These are phyloP conservation scores for Hypoxylon lienhwacheense DNA, from an alignment of 495 filamentous ascomycete genomes.

Conservation along the genomic window DNA sequence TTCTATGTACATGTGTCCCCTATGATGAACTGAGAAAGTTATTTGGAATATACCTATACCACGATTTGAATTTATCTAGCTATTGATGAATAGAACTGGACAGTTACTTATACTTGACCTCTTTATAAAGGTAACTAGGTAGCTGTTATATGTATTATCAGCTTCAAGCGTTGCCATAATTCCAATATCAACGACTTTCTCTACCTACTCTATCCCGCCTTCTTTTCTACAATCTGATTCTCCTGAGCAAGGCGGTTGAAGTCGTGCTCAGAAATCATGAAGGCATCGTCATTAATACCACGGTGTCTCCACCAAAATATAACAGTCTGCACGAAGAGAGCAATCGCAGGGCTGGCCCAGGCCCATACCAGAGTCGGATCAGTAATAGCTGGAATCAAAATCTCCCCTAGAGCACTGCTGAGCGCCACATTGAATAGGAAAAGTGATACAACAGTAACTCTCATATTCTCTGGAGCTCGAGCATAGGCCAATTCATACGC, in stretches of 20 bases:
- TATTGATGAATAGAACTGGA: too few relatives aligned
- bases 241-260: constrained; percentile 2
- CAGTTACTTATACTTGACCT: too few relatives aligned
- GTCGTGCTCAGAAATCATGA: constrained; percentile 40
- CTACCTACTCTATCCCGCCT: constrained; percentile 11
- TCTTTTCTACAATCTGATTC: not conserved
- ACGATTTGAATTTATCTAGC: too few relatives aligned
- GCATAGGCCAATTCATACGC: constrained; percentile 66
- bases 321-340: constrained; percentile 50
- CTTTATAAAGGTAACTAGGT: too few relatives aligned
- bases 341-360: constrained; percentile 55
- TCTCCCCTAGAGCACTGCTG: constrained; percentile 56
- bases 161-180: not conserved
- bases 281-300: constrained; percentile 50
- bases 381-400: constrained; percentile 55
- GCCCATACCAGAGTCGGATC: constrained; percentile 59
- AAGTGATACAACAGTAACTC: constrained; percentile 59
- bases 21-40: too few relatives aligned
- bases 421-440: constrained; percentile 57
- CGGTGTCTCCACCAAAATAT: constrained; percentile 54
- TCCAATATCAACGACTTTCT: not conserved
- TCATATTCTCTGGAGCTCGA: constrained; percentile 62
- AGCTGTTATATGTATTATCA: too few relatives aligned
- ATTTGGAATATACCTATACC: too few relatives aligned
- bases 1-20: too few relatives aligned